Evolutionary conservation across 805 yeast genomes (phyloP).

Genomic region (Barnettozyma wickerhamii): DNA sequence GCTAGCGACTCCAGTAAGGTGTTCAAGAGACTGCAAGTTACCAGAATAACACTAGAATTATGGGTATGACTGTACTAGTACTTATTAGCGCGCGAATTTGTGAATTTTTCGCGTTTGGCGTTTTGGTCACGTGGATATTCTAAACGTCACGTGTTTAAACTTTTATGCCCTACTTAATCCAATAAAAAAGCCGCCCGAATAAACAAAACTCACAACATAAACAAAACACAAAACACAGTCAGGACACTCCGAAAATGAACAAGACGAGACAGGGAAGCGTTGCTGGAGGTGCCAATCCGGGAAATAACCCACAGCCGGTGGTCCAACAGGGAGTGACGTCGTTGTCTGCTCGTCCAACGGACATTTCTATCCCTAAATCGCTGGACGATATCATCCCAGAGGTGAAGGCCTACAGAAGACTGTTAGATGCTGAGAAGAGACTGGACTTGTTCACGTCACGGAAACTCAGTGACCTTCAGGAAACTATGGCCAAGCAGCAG

Average conservation of each 20-base stretch:
- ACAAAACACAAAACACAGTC: neutral
- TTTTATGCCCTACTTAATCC: neutral
- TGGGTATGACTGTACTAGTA: no score
- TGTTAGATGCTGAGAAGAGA: slow-evolving; percentile 76
- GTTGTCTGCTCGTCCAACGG: slow-evolving; percentile 42
- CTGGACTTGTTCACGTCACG: slow-evolving; percentile 79
- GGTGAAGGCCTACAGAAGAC: slow-evolving; percentile 62
- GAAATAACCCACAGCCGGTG: slow-evolving; percentile 14
- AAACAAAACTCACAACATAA: no score
- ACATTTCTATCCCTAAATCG: slow-evolving; percentile 44
- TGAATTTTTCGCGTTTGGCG: neutral
- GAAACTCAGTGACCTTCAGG: slow-evolving; percentile 82
- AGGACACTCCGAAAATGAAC: neutral
- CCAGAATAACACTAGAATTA: no score
- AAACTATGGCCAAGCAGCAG: slow-evolving; percentile 42
- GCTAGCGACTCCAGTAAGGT: no score
- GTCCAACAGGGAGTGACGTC: slow-evolving; percentile 17
- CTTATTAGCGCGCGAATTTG: no score
- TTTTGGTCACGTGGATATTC: neutral
- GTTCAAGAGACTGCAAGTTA: no score
- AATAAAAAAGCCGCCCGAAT: no score
- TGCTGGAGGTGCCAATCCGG: no score
- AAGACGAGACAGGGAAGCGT: no score
- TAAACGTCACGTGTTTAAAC: neutral
- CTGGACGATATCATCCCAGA: slow-evolving; percentile 54